Evolutionary conservation across 371 early-diverging fungal genomes (phyloP).

Genomic region (Parasitella parasitica): DNA sequence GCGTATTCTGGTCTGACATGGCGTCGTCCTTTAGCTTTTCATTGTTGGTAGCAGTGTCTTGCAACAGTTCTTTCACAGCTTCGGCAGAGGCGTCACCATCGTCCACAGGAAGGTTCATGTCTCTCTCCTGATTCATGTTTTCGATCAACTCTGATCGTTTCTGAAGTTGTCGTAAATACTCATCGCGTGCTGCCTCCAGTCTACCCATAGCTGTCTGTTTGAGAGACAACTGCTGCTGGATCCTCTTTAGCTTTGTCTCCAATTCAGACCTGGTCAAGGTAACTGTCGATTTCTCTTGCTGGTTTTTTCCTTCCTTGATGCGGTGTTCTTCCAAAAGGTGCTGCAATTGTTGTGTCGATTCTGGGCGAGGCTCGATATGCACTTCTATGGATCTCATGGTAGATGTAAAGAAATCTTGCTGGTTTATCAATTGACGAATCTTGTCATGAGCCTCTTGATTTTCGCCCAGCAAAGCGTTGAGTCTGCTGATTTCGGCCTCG

Average conservation of each 20-base stretch:
- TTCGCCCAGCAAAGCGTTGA: slow-evolving; percentile 27
- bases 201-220: slow-evolving; percentile 17
- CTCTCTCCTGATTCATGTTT: not conserved
- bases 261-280: not conserved
- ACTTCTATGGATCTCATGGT: slow-evolving; percentile 48
- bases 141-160: slow-evolving; percentile 12
- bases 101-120: not conserved
- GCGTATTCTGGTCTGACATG: slow-evolving; percentile 10
- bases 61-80: not conserved
- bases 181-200: slow-evolving; percentile 16
- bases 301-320: not conserved
- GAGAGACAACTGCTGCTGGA: slow-evolving; percentile 22
- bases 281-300: not conserved
- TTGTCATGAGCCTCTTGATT: slow-evolving; percentile 38
- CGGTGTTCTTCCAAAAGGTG: slow-evolving; percentile 34
- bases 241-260: slow-evolving; percentile 10
- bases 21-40: slow-evolving; percentile 9
- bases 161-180: slow-evolving; percentile 12
- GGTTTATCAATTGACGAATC: slow-evolving; percentile 39
- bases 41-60: not conserved
- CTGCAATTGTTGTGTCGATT: slow-evolving; percentile 58
- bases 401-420: slow-evolving; percentile 32
- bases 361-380: slow-evolving; percentile 43
- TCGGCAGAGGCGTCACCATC: slow-evolving; percentile 1
- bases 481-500: slow-evolving; percentile 38